Percentiles rank a stretch among this genome's conserved stretches.
Conservation (phyloP, 2,329 filamentous ascomycete genomes). For the Phyllosticta citriasiana region DNA sequence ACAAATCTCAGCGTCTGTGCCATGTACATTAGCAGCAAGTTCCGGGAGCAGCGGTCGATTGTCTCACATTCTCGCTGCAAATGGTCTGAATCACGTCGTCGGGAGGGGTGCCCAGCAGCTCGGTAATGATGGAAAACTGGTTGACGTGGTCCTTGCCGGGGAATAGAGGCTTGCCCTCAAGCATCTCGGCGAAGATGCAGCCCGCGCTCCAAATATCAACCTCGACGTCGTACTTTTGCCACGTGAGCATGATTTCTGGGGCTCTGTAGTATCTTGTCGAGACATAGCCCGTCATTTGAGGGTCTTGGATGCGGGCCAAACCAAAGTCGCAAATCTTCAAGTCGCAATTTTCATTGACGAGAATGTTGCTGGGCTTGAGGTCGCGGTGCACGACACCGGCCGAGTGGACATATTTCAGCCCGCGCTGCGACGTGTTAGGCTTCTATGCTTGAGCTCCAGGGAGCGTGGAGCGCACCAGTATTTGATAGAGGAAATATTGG, state of each 20-base stretch:
- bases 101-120: constrained; percentile 88
- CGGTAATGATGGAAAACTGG: constrained; percentile 99
- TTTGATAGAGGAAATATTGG: constrained; percentile 99
- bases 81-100: constrained; percentile 99
- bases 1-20: constrained; percentile 85
- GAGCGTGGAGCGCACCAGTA: constrained; percentile 57
- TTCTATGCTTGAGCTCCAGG: constrained; percentile 1
- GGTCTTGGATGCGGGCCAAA: constrained; percentile 92
- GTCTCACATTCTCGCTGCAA: constrained; percentile 85
- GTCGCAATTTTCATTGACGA: constrained; percentile 99
- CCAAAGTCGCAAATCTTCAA: constrained; percentile 99
- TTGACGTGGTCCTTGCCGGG: constrained; percentile 99
- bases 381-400: constrained; percentile 96
- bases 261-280: constrained; percentile 98
- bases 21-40: constrained; percentile 15
- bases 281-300: constrained; percentile 99
- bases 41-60: not conserved
- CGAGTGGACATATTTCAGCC: constrained; percentile 97
- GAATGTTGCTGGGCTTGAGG: constrained; percentile 95
- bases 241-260: constrained; percentile 99
- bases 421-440: constrained; percentile 52
- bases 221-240: constrained; percentile 99
- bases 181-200: constrained; percentile 98
- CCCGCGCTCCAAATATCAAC: constrained; percentile 99
- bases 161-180: constrained; percentile 96